Base-by-base conservation (phyloP, 140 eudicot genomes). In the Anethum foeniculum region DNA sequence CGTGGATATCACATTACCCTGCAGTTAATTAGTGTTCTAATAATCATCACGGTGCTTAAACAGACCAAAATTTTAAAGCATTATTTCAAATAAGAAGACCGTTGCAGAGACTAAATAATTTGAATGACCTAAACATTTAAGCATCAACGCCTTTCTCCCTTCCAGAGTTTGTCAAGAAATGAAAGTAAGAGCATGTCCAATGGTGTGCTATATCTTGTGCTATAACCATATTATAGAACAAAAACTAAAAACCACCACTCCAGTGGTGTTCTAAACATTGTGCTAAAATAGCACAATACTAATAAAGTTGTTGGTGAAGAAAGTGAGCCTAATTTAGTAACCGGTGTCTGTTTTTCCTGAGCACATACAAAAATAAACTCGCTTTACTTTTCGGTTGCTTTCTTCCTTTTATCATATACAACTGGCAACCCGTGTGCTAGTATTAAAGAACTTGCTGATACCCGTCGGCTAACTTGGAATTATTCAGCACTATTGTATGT, bases 1-100 rank as follows among this genome's bases (percentile, higher is more conserved):
- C 39, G 99, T 95, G 54, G 93, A 87, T 64, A 95, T 78, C 27
- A 86, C 86, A 18, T 88, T 88, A 3, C 84, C 97, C 92, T 87
- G 36, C 44, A 0, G 6, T 68, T 36, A 14, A 67, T 52, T 11
- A 39, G 39, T 75, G 11, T 52, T 4, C 32, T 27, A 5, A 75
- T 44, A 34, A 39, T 19, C 41, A 11, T 71, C 12, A 1, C 38
- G 38, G 38, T 34, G 38, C 38, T 34, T 34, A 34, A 34, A 34
- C 38, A 34, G 38, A 34, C 38, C 38, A 34, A 34, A 34, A 34
- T 1, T 34, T 34, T 1, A 34, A 34, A 34, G 38, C 38, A 34
- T 34, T 34, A 34, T 34, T 34, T 34, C 3, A 34, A 34, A 34
- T 34, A 34, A 34, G 38, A 34, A 34, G 38, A 34, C 38, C 38